Conservation (phyloP, 2,329 filamentous ascomycete species). For the Ophioceras dolichostomum region DNA sequence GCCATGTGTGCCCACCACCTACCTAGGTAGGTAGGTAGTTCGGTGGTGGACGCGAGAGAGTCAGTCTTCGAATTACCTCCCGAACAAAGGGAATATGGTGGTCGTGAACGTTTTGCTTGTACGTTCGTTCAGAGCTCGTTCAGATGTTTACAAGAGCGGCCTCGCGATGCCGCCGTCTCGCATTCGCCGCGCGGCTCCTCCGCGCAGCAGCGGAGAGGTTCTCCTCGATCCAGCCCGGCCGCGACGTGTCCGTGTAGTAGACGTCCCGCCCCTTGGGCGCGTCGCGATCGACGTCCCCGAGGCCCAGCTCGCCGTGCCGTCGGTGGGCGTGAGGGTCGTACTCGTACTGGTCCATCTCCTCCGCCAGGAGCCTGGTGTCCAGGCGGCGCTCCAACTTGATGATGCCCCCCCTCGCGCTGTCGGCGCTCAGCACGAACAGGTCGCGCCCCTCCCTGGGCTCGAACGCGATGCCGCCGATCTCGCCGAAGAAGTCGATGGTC, state of each 20-base stretch:
- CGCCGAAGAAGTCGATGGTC: slow-evolving; percentile 61
- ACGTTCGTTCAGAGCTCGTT: no score
- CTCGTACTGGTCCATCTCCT: slow-evolving; percentile 12
- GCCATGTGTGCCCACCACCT: neutral
- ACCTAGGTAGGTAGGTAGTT: neutral
- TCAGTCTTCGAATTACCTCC: no score
- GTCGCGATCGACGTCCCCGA: neutral
- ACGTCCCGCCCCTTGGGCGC: neutral
- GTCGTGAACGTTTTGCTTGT: no score
- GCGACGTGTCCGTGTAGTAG: neutral
- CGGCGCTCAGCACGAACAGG: slow-evolving; percentile 56
- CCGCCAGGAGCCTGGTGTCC: slow-evolving; percentile 13
- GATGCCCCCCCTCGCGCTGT: slow-evolving; percentile 53
- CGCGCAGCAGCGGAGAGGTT: neutral
- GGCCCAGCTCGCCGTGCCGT: neutral
- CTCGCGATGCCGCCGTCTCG: neutral
- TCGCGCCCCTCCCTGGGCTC: slow-evolving; percentile 50
- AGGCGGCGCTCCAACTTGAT: slow-evolving; percentile 44
- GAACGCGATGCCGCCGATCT: slow-evolving; percentile 58
- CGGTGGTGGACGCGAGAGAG: no score
- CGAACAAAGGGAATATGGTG: no score
- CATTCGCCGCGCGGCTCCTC: neutral
- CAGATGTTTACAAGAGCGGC: no score
- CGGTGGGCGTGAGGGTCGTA: neutral
- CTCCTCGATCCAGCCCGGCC: neutral